Percentiles rank a stretch among this genome's conserved stretches.
Conservation (phyloP, 805 yeast genomes). For the Lipomyces mesembrius region DNA sequence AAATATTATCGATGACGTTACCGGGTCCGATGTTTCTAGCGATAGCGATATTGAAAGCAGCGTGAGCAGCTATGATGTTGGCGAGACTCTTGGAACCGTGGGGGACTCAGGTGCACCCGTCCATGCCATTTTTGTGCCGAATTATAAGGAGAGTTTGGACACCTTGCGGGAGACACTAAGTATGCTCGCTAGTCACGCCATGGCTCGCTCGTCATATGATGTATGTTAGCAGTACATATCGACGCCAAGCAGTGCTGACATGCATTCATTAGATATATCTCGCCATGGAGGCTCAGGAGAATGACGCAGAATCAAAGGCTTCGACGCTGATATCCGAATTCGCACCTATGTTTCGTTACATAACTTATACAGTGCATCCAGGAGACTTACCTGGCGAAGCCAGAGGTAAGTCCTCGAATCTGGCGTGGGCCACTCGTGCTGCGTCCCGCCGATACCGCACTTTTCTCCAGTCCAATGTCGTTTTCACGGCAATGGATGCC, state of each 20-base stretch:
- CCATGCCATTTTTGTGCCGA: constrained; percentile 37
- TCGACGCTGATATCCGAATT: constrained; percentile 18
- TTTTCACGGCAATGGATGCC: constrained; percentile 38
- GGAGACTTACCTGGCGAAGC: constrained; percentile 30
- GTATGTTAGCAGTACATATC: constrained; percentile 3
- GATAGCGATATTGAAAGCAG: neutral
- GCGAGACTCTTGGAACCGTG: neutral
- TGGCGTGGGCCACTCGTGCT: constrained; percentile 37
- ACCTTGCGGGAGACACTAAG: constrained; percentile 35
- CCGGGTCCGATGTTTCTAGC: neutral
- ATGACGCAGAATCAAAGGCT: constrained; percentile 25
- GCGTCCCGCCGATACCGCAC: constrained; percentile 17
- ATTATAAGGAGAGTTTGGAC: constrained; percentile 30
- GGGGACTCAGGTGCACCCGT: neutral
- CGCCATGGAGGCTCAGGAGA: constrained; percentile 35
- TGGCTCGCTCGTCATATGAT: constrained; percentile 27
- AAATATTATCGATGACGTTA: neutral
- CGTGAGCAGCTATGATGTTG: constrained; percentile 4
- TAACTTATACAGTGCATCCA: constrained; percentile 34
- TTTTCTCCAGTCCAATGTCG: constrained; percentile 7
- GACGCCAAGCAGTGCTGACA: neutral
- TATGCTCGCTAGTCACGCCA: constrained; percentile 32
- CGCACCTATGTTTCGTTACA: constrained; percentile 20
- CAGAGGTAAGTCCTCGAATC: constrained; percentile 38
- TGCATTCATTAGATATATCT: constrained; percentile 17